Evolutionary conservation across 2,329 filamentous ascomycete species (phyloP).

Genomic region (Pseudogymnoascus sp.): DNA sequence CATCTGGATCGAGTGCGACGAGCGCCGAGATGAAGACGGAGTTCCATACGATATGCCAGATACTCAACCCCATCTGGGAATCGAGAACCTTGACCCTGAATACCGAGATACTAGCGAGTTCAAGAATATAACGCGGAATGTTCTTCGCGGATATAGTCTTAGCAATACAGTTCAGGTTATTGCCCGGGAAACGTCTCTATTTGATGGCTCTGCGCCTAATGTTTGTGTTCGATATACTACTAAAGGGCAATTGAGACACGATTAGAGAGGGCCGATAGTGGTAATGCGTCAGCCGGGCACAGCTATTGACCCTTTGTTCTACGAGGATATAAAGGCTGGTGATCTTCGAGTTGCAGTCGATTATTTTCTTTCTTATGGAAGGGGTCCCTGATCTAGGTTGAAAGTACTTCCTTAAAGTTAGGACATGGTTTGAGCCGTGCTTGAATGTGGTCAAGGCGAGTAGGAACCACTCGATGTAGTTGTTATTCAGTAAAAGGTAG

Average conservation of each 20-base stretch:
- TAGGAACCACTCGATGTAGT: not conserved
- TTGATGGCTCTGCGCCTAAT: not conserved
- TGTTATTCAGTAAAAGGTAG: not conserved
- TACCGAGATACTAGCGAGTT: not conserved
- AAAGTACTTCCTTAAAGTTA: not conserved
- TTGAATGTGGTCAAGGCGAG: not conserved
- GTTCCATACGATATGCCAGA: not conserved
- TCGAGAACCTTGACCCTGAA: not conserved
- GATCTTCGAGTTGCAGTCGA: conserved; percentile 11
- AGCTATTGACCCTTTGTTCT: not conserved
- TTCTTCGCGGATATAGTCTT: not conserved
- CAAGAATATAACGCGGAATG: not conserved
- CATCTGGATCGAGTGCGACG: not conserved
- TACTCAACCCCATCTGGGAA: not conserved
- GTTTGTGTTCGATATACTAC: not conserved
- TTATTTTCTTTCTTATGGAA: not conserved
- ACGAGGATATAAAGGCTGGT: conserved; percentile 8
- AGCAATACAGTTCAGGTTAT: not conserved
- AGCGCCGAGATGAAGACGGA: not conserved
- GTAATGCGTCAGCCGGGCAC: not conserved
- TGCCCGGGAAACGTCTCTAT: not conserved
- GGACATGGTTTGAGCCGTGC: not conserved
- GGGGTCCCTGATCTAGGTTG: not conserved
- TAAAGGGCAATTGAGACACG: not conserved
- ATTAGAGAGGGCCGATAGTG: not conserved